A percentile compares a stretch with the other conserved stretches of the same genome.
These are phyloP conservation scores for Xylaria sp. DNA, from an alignment of 2,329 filamentous ascomycete genomes.

Conservation along the genomic window DNA sequence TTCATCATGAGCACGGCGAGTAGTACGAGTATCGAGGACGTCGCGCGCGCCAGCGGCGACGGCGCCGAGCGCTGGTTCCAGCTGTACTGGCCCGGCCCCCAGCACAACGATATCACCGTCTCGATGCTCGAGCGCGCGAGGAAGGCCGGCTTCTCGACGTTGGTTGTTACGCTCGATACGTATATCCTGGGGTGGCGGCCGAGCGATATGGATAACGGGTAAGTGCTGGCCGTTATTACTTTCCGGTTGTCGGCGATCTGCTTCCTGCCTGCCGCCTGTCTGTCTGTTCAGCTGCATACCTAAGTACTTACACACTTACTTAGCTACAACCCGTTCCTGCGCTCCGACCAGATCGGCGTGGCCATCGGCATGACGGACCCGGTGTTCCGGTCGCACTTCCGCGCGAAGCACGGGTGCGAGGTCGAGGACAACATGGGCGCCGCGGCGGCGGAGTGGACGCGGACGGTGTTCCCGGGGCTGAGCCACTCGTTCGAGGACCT, in stretches of 20 bases:
- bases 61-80: slow-evolving; percentile 30
- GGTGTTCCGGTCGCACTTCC: slow-evolving; percentile 30
- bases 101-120: slow-evolving; percentile 29
- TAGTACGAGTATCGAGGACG: slow-evolving; percentile 34
- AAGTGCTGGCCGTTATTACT: no score
- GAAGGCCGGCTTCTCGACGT: slow-evolving; percentile 26
- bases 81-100: slow-evolving; percentile 34
- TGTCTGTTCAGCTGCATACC: background rate
- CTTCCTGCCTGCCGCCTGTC: background rate
- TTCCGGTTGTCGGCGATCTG: background rate
- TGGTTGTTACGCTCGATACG: slow-evolving; percentile 34
- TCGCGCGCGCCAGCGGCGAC: slow-evolving; percentile 30
- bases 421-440: slow-evolving; percentile 28
- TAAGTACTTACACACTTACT: background rate
- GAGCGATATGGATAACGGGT: slow-evolving; percentile 32
- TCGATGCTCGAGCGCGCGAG: slow-evolving; percentile 29
- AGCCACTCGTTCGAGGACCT: slow-evolving; percentile 33
- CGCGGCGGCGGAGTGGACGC: slow-evolving; percentile 31
- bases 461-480: slow-evolving; percentile 32
- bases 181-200: slow-evolving; percentile 35
- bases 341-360: slow-evolving; percentile 33
- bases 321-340: slow-evolving; percentile 34
- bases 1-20: slow-evolving; percentile 34
- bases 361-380: slow-evolving; percentile 34
- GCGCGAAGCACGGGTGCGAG: slow-evolving; percentile 22